These are phyloP conservation scores for Gentiana straminea DNA, from an alignment of 257 asterid genomes.

Conservation along the genomic window DNA sequence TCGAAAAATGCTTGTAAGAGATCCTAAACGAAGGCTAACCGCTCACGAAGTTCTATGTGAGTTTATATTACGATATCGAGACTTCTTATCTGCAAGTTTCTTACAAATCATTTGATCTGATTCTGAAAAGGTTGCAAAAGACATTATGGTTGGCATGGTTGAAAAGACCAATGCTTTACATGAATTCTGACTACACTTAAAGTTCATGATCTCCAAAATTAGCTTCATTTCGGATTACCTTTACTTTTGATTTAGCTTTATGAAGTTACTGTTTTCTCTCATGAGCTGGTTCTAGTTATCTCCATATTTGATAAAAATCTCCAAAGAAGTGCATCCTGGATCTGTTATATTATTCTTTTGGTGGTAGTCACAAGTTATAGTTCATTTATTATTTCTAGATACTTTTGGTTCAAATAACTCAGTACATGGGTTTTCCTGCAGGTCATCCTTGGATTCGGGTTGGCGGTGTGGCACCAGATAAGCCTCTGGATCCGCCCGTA, in stretches of 20 bases:
- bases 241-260: no score
- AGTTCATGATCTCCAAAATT: no score
- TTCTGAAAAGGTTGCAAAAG: not conserved
- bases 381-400: not conserved
- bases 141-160: no score
- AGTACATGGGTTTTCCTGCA: constrained; percentile 12
- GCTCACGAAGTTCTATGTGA: constrained; percentile 26
- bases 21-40: constrained; percentile 21
- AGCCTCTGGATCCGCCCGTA: constrained; percentile 72
- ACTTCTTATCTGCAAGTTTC: not conserved
- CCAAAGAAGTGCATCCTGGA: no score
- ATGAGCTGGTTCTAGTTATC: no score
- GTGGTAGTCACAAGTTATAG: no score
- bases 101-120: not conserved
- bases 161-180: no score
- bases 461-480: constrained; percentile 74
- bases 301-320: no score
- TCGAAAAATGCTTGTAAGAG: constrained; percentile 19
- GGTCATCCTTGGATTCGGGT: constrained; percentile 81
- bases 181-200: no score
- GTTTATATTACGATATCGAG: not conserved
- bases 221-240: no score
- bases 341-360: no score
- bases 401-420: not conserved
- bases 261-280: no score